Evolutionary conservation across 257 asterid species (phyloP).

Genomic region (Lithospermum erythrorhizon): DNA sequence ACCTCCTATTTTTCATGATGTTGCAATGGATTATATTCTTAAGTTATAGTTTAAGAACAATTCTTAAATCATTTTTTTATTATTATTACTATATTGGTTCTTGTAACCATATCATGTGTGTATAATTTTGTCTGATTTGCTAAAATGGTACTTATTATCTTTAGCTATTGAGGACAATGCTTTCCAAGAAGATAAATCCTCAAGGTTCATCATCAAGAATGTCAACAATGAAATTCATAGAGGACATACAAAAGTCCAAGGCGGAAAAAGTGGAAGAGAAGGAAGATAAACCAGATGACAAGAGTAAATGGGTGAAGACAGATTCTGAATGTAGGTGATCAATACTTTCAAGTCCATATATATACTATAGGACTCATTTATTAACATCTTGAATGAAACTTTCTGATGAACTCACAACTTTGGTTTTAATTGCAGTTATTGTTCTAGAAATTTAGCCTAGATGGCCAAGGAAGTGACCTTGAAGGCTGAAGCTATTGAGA

Average conservation of each 20-base stretch:
- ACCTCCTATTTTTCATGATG: too few species aligned
- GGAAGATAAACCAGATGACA: conserved; percentile 19
- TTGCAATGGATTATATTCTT: too few species aligned
- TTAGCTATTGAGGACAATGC: conserved; percentile 81
- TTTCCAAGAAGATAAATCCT: conserved; percentile 49
- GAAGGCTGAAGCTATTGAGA: too few species aligned
- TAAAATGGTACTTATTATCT: neutral
- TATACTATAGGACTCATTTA: neutral
- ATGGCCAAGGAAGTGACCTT: neutral
- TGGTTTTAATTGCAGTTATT: conserved; percentile 48
- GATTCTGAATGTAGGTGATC: conserved; percentile 72
- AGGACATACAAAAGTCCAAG: conserved; percentile 18
- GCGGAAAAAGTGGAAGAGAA: conserved; percentile 32
- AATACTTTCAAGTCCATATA: neutral
- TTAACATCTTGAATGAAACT: neutral
- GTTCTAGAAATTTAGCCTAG: conserved; percentile 61
- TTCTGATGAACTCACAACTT: neutral
- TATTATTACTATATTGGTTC: too few species aligned
- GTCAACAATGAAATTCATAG: conserved; percentile 40
- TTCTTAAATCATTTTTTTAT: too few species aligned
- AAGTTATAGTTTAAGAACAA: too few species aligned
- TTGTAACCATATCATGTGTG: too few species aligned
- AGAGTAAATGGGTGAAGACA: conserved; percentile 74
- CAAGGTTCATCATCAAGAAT: conserved; percentile 38
- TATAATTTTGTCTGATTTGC: neutral